These are phyloP conservation scores for Linum tenue DNA, from an alignment of 345 rosid species.

Conservation along the genomic window DNA sequence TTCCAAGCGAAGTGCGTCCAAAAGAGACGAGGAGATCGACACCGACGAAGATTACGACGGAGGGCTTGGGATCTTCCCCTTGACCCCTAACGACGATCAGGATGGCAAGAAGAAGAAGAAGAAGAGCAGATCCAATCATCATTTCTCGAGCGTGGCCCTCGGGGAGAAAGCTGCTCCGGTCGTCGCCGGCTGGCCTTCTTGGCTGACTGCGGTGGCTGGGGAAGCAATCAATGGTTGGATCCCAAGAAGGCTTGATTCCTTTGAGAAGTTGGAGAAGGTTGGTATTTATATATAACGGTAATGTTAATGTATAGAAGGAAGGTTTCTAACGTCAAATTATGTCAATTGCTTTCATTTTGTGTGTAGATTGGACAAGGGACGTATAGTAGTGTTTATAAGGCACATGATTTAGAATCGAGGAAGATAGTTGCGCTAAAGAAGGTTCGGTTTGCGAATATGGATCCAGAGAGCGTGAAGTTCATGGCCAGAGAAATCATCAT, in stretches of 20 bases:
- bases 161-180: slow-evolving; percentile 71
- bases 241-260: slow-evolving; percentile 81
- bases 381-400: slow-evolving; percentile 66
- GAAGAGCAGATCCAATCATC: slow-evolving; percentile 25
- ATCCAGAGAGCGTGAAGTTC: slow-evolving; percentile 62
- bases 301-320: too few relatives aligned
- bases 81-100: not conserved
- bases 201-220: slow-evolving; percentile 88
- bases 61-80: slow-evolving; percentile 23
- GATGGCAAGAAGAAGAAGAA: slow-evolving; percentile 29
- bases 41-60: slow-evolving; percentile 27
- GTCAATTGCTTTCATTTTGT: not conserved
- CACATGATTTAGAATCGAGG: slow-evolving; percentile 53
- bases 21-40: slow-evolving; percentile 23
- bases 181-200: slow-evolving; percentile 96
- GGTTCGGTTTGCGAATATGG: slow-evolving; percentile 65
- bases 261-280: slow-evolving; percentile 93
- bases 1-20: slow-evolving; percentile 32
- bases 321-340: not conserved
- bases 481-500: slow-evolving; percentile 70
- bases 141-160: slow-evolving; percentile 32
- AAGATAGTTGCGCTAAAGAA: slow-evolving; percentile 64
- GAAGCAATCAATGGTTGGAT: slow-evolving; percentile 96
- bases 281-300: not conserved
- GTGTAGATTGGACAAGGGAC: slow-evolving; percentile 75